phyloP scores from a whole-genome alignment of 2,329 filamentous ascomycete genomes.

The Penicillium sp. region DNA sequence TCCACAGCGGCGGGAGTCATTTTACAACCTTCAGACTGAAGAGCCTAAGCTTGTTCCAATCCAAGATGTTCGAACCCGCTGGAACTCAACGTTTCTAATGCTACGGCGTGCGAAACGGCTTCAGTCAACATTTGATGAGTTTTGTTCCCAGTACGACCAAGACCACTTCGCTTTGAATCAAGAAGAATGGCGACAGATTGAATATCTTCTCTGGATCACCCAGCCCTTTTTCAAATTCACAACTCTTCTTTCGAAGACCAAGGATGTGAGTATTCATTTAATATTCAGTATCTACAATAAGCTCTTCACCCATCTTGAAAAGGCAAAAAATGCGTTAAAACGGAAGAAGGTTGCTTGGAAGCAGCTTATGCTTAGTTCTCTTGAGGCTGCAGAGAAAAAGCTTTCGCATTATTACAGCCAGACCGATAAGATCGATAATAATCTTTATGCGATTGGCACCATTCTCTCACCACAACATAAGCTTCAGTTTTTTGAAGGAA shows the following conservation, averaged over 20 bases:
- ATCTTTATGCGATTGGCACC: slow-evolving; percentile 12
- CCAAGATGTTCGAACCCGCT: slow-evolving; percentile 14
- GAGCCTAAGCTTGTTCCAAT: slow-evolving; percentile 14
- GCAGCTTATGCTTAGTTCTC: slow-evolving; percentile 9
- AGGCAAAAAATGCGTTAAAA: background rate
- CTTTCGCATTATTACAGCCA: slow-evolving; percentile 10
- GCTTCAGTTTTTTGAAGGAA: slow-evolving; percentile 11
- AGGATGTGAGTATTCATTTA: slow-evolving; percentile 4
- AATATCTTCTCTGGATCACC: slow-evolving; percentile 14
- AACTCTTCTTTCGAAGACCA: slow-evolving; percentile 1
- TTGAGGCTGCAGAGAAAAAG: slow-evolving; percentile 10
- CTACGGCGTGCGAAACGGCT: slow-evolving; percentile 14
- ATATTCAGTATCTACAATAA: slow-evolving; percentile 8
- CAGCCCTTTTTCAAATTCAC: slow-evolving; percentile 8
- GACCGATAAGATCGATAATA: slow-evolving; percentile 4
- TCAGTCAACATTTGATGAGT: background rate
- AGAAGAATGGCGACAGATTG: slow-evolving; percentile 13
- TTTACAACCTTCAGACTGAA: slow-evolving; percentile 12
- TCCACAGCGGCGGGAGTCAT: slow-evolving; percentile 10
- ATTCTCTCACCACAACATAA: slow-evolving; percentile 12
- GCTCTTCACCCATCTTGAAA: slow-evolving; percentile 3
- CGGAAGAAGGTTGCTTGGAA: slow-evolving; percentile 15
- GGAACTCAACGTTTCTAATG: slow-evolving; percentile 8
- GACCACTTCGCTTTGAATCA: slow-evolving; percentile 7
- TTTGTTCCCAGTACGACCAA: background rate